Base-by-base conservation (phyloP, 2,329 filamentous ascomycete genomes). In the Fusarium sp. region DNA sequence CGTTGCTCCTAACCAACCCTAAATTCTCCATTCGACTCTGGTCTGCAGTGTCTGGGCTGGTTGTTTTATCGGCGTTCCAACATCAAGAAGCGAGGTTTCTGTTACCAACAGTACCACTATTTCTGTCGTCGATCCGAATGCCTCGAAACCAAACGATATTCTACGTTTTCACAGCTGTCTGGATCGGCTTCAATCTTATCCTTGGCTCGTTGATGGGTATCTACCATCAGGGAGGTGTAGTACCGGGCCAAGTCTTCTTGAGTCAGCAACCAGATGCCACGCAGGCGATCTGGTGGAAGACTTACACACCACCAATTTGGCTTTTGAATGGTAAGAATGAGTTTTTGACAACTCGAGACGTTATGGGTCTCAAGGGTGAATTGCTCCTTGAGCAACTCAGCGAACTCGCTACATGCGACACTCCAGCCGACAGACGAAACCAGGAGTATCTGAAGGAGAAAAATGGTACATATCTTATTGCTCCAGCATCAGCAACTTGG, bases 81-180 rank as follows among this genome's bases (percentile, higher is more conserved):
- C 92, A 95, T 75, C 92, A 95, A 78, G 92, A 95, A 79, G 91
- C 92, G 6, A 89, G 92, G 24, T 95, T 95, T 76, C 81, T 95
- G 5, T 83, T 94, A 7, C 92, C 92, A 2, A 90, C 91, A 0
- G 86, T 95, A 22, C 92, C 92, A 4, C 83, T 95, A n/a, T 86
- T 95, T 20, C 83, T 95, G 4, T 92, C 92, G 5, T 94, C 91
- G 2, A 83, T 95, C 63, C 87, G 86, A 46, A 81, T 95, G 18
- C 92, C 92, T 0, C 88, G 82, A 63, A 86, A 83, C 25, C 80
- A 84, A 42, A 83, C 77, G 12, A 70, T 85, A 4, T 73, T 86
- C 27, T 84, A 83, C n/a, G 67, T 83, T 3, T 91, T 91, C 89
- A 80, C 88, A 7, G 83, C 78, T 1, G 76, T 83, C 3, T 95